phyloP scores from a whole-genome alignment of 2,329 filamentous ascomycete genomes.

The Sporothrix protearum region DNA sequence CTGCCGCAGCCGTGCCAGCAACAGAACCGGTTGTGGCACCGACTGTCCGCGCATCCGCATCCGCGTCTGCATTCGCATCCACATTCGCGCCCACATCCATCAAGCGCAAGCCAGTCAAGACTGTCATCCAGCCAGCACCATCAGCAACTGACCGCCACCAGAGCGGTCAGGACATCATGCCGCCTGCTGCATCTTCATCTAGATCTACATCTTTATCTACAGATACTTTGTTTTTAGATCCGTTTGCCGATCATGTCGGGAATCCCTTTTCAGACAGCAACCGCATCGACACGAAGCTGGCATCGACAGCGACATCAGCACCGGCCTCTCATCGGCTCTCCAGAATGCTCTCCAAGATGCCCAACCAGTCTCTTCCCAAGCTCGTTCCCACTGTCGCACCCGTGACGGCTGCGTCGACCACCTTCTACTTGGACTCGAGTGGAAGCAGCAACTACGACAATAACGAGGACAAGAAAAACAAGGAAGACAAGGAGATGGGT shows the following conservation, averaged over 20 bases:
- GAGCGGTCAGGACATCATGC: neutral
- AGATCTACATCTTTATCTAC: no score
- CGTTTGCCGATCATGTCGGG: slow-evolving; percentile 1
- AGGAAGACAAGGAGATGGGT: neutral
- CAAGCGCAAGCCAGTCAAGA: slow-evolving; percentile 10
- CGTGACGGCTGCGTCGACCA: neutral
- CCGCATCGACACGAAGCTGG: neutral
- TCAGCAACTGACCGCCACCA: neutral
- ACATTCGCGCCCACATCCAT: no score
- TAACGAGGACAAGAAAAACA: neutral
- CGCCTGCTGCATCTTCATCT: neutral
- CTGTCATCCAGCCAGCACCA: neutral
- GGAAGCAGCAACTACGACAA: slow-evolving; percentile 2
- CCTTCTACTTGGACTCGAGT: neutral
- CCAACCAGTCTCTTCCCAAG: neutral
- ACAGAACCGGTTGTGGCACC: neutral
- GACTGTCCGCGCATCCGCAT: neutral
- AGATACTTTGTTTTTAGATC: neutral
- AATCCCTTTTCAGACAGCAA: neutral
- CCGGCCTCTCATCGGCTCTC: neutral
- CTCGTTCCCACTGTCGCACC: neutral
- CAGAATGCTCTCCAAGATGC: neutral
- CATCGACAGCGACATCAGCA: no score
- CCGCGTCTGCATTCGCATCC: no score
- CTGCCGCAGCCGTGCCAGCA: no score